phyloP scores from a whole-genome alignment of 306 rosid species.

The Fragaria ananassa region DNA sequence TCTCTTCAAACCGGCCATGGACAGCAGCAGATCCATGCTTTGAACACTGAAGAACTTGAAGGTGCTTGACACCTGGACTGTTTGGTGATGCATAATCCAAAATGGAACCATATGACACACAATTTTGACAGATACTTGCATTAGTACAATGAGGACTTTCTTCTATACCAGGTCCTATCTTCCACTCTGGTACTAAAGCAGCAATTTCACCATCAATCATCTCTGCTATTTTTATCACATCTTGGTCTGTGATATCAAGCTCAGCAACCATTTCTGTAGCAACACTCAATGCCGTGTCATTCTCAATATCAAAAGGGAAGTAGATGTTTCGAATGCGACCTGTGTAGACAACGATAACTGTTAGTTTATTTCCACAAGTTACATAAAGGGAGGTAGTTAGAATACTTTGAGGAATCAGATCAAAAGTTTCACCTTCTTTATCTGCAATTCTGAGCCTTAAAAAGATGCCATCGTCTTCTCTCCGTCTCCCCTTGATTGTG shows the following conservation, averaged over 20 bases:
- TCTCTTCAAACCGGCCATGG: slow-evolving; percentile 94
- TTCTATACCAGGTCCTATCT: slow-evolving; percentile 33
- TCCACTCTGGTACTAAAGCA: slow-evolving; percentile 79
- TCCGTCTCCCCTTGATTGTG: slow-evolving; percentile 65
- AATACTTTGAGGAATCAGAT: slow-evolving; percentile 23
- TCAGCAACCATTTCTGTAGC: slow-evolving; percentile 88
- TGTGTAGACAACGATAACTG: slow-evolving; percentile 26
- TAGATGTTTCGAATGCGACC: slow-evolving; percentile 89
- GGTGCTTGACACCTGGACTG: slow-evolving; percentile 47
- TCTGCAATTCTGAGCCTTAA: slow-evolving; percentile 90
- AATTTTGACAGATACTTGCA: slow-evolving; percentile 47
- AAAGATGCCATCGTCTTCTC: slow-evolving; percentile 73
- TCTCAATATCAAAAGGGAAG: slow-evolving; percentile 87
- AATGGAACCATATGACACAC: slow-evolving; percentile 50
- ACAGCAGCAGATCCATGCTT: slow-evolving; percentile 61
- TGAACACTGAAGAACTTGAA: slow-evolving; percentile 77
- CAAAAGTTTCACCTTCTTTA: slow-evolving; percentile 66
- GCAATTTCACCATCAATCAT: slow-evolving; percentile 81
- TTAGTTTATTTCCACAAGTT: slow-evolving; percentile 14
- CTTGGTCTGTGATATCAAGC: slow-evolving; percentile 86
- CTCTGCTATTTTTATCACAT: slow-evolving; percentile 72
- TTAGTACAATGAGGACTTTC: slow-evolving; percentile 41
- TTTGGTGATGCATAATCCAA: slow-evolving; percentile 54
- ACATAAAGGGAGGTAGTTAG: slow-evolving; percentile 20
- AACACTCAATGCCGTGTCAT: slow-evolving; percentile 76